Percentiles rank a stretch among this genome's conserved stretches.
phyloP scores from a whole-genome alignment of 164 flowering plant species.

The Chimonanthus salicifolius region DNA sequence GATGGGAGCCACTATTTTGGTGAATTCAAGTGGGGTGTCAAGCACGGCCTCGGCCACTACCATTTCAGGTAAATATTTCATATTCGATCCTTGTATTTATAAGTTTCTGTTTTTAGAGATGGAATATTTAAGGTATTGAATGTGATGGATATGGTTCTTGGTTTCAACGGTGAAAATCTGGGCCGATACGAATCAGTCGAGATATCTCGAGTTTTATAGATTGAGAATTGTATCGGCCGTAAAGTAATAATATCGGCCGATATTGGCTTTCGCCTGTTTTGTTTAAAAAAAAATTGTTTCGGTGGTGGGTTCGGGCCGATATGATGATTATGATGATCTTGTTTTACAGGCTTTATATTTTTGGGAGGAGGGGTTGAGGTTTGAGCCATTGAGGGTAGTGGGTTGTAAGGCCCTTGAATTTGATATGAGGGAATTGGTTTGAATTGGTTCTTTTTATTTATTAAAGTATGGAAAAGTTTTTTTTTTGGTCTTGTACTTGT shows the following conservation, averaged over 20 bases:
- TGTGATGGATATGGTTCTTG: neutral
- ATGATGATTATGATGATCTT: no score
- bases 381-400: neutral
- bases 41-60: slow-evolving; percentile 76
- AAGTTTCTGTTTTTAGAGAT: neutral
- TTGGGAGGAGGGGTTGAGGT: no score
- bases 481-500: no score
- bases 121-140: neutral
- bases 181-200: neutral
- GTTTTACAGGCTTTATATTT: no score
- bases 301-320: no score
- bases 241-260: no score
- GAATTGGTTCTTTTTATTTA: neutral
- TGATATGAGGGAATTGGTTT: neutral
- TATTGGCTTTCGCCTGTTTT: no score
- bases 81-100: no score
- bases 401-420: neutral
- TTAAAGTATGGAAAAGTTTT: neutral
- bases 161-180: neutral
- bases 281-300: no score
- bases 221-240: no score
- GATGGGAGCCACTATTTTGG: slow-evolving; percentile 75
- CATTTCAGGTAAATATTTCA: slow-evolving; percentile 55
- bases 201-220: no score
- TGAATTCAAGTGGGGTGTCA: slow-evolving; percentile 80